Conservation (phyloP, 2,329 filamentous ascomycete genomes). For the Neobulgaria alba region DNA sequence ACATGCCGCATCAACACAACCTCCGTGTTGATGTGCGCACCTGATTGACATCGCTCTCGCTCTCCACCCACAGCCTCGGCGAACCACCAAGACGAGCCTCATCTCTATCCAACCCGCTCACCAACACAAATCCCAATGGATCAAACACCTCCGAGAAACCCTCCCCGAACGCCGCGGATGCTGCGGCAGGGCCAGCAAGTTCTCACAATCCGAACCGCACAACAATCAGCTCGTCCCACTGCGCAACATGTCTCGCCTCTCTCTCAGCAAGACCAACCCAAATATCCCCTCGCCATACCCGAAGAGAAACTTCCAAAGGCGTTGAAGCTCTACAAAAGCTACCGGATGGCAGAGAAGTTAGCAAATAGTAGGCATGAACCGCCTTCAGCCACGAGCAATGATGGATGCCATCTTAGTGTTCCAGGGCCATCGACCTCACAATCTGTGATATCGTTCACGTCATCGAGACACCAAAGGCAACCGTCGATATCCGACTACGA, state of each 20-base stretch:
- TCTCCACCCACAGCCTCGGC: neutral
- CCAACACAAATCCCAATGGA: neutral
- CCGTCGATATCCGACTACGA: constrained; percentile 13
- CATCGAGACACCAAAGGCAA: constrained; percentile 14
- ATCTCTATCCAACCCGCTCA: neutral
- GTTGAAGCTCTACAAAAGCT: constrained; percentile 16
- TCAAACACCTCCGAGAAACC: neutral
- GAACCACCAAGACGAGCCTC: too few relatives aligned
- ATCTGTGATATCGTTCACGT: constrained; percentile 16
- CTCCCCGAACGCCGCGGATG: neutral
- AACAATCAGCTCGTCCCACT: constrained; percentile 1
- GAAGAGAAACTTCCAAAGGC: constrained; percentile 18
- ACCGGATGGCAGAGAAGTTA: constrained; percentile 16
- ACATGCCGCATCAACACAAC: neutral
- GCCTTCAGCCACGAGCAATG: constrained; percentile 9
- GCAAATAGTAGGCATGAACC: constrained; percentile 6
- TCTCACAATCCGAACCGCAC: constrained; percentile 11
- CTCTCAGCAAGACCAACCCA: constrained; percentile 5
- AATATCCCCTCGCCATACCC: constrained; percentile 20
- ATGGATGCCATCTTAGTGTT: constrained; percentile 11
- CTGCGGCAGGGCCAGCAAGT: neutral
- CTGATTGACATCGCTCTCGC: neutral
- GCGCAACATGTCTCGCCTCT: constrained; percentile 11
- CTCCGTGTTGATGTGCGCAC: neutral
- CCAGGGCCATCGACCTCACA: constrained; percentile 13